A percentile compares a stretch with the other conserved stretches of the same genome.
Conservation (phyloP, 148 eudicot species). For the Vaccinium corymbosum region DNA sequence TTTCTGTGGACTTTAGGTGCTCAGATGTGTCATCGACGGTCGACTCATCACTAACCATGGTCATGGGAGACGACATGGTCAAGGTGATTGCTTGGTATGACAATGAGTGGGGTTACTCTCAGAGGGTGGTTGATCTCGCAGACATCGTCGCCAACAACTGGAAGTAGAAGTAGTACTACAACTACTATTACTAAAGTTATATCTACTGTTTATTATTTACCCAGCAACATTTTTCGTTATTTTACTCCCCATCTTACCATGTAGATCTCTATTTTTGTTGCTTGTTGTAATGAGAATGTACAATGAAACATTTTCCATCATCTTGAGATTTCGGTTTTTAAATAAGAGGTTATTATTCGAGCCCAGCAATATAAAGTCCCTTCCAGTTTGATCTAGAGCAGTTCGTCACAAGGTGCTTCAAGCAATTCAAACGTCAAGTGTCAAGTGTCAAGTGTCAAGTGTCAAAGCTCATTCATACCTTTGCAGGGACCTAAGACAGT, state of each 20-base stretch:
- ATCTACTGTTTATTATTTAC: not conserved
- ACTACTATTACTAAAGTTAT: not conserved
- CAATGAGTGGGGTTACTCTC: slow-evolving; percentile 97
- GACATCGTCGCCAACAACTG: slow-evolving; percentile 87
- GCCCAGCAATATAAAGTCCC: not conserved
- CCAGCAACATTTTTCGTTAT: not conserved
- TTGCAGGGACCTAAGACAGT: not conserved
- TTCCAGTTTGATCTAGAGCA: not conserved
- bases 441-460: not conserved
- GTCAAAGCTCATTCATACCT: not conserved
- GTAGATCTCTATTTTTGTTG: slow-evolving; percentile 21
- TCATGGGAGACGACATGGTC: slow-evolving; percentile 99
- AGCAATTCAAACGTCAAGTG: not conserved
- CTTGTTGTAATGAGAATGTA: slow-evolving; percentile 15
- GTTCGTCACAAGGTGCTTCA: not conserved
- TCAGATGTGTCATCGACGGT: slow-evolving; percentile 85
- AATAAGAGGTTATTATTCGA: not conserved
- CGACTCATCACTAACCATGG: slow-evolving; percentile 93
- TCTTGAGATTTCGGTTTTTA: slow-evolving; percentile 3
- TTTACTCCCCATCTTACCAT: not conserved
- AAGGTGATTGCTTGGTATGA: slow-evolving; percentile 99
- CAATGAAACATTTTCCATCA: not conserved
- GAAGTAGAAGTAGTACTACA: slow-evolving; percentile 31
- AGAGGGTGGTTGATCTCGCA: slow-evolving; percentile 94
- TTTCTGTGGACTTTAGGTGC: slow-evolving; percentile 91